Percentiles rank a stretch among this genome's conserved stretches.
These are phyloP conservation scores for Hyparrhenia diplandra DNA, from an alignment of 176 grass and related monocot genomes.

Conservation along the genomic window DNA sequence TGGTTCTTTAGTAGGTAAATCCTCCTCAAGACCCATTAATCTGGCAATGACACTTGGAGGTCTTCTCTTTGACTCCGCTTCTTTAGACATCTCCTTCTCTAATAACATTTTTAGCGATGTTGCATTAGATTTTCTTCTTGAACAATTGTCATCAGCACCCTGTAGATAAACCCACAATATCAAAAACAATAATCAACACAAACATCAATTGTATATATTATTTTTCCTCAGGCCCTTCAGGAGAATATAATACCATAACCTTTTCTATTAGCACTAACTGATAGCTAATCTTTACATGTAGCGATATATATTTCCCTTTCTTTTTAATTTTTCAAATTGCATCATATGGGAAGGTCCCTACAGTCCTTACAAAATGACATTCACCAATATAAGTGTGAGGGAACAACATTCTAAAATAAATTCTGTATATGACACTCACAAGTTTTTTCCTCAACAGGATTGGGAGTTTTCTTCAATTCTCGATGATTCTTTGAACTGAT, in stretches of 20 bases:
- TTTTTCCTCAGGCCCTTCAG: neutral
- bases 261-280: slow-evolving; percentile 13
- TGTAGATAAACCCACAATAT: slow-evolving; percentile 21
- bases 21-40: slow-evolving; percentile 94
- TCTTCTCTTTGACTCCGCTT: slow-evolving; percentile 51
- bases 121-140: slow-evolving; percentile 46
- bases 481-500: slow-evolving; percentile 30
- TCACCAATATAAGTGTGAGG: neutral
- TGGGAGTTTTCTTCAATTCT: slow-evolving; percentile 30
- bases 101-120: slow-evolving; percentile 84
- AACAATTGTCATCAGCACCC: slow-evolving; percentile 13
- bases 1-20: slow-evolving; percentile 46
- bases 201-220: neutral
- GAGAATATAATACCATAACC: slow-evolving; percentile 13
- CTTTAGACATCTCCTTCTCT: slow-evolving; percentile 73
- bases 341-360: neutral
- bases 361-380: slow-evolving; percentile 13
- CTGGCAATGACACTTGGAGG: slow-evolving; percentile 58
- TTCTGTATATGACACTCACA: slow-evolving; percentile 35
- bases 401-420: slow-evolving; percentile 2
- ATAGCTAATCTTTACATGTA: neutral
- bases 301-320: neutral
- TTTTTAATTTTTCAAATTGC: neutral
- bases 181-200: neutral
- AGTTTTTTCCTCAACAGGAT: slow-evolving; percentile 26